These are phyloP conservation scores for Diaporthe vaccinii DNA, from an alignment of 2,329 filamentous ascomycete genomes.

Conservation along the genomic window DNA sequence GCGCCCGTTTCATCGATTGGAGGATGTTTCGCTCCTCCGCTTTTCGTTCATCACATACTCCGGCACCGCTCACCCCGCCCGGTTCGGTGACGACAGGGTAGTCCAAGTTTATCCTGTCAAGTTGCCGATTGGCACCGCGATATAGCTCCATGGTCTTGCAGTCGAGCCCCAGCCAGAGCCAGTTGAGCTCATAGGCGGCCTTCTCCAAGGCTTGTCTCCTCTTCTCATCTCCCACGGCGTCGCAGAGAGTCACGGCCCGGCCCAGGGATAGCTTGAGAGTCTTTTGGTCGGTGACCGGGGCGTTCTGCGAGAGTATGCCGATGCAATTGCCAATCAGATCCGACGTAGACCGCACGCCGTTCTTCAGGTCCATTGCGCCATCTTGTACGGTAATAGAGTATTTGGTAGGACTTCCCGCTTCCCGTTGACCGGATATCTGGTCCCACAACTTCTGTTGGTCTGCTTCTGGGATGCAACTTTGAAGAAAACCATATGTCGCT, in stretches of 20 bases:
- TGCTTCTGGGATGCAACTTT: conserved; percentile 15
- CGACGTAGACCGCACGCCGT: conserved; percentile 15
- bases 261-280: conserved; percentile 17
- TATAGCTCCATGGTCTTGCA: conserved; percentile 30
- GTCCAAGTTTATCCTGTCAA: background rate
- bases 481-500: conserved; percentile 27
- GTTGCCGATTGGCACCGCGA: conserved; percentile 19
- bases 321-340: conserved; percentile 33
- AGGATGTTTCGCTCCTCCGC: conserved; percentile 17
- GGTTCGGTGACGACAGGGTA: no score
- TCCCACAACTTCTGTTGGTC: conserved; percentile 20
- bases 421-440: background rate
- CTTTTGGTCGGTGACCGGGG: background rate
- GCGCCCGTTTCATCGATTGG: background rate
- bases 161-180: conserved; percentile 34
- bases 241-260: conserved; percentile 32
- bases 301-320: conserved; percentile 8
- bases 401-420: background rate
- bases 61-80: background rate
- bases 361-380: conserved; percentile 16
- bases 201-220: conserved; percentile 12
- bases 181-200: conserved; percentile 22
- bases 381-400: background rate
- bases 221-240: conserved; percentile 27
- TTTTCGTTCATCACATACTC: background rate